These are phyloP conservation scores for Colletotrichum sp. DNA, from an alignment of 2,329 filamentous ascomycete species.

Conservation along the genomic window DNA sequence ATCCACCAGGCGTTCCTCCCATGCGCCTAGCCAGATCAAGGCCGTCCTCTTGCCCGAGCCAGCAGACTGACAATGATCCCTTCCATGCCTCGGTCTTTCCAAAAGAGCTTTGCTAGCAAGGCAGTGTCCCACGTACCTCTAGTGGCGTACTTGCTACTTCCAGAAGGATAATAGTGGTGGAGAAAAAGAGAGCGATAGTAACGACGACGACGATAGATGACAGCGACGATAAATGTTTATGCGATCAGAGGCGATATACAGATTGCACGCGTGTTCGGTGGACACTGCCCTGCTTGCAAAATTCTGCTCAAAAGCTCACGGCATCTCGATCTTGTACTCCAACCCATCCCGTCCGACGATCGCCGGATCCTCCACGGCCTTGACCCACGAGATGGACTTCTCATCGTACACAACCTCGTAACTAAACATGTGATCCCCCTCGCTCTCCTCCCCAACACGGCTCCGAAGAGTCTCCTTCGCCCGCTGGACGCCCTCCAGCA, in stretches of 20 bases:
- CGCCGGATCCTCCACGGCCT: not conserved
- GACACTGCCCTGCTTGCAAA: not conserved
- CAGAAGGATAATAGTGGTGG: not conserved
- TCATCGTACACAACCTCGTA: slow-evolving; percentile 16
- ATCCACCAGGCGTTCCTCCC: not conserved
- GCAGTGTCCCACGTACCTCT: not conserved
- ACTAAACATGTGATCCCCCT: not conserved
- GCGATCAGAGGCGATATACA: not conserved
- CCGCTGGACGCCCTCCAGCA: slow-evolving; percentile 21
- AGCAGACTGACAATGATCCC: not conserved
- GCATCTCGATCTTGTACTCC: slow-evolving; percentile 7
- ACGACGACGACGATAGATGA: not conserved
- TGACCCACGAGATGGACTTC: slow-evolving; percentile 8
- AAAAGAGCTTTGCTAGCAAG: not conserved
- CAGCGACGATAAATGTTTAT: too few species aligned
- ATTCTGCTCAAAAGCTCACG: not conserved
- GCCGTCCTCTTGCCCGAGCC: not conserved
- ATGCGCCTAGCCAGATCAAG: not conserved
- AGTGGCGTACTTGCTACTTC: not conserved
- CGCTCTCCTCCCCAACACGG: not conserved
- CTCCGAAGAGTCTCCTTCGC: not conserved
- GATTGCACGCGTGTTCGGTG: not conserved
- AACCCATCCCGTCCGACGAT: not conserved
- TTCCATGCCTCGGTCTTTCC: not conserved
- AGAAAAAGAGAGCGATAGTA: not conserved